phyloP scores from a whole-genome alignment of 1,284 basidiomycete species.

The Tilletia walkeri region DNA sequence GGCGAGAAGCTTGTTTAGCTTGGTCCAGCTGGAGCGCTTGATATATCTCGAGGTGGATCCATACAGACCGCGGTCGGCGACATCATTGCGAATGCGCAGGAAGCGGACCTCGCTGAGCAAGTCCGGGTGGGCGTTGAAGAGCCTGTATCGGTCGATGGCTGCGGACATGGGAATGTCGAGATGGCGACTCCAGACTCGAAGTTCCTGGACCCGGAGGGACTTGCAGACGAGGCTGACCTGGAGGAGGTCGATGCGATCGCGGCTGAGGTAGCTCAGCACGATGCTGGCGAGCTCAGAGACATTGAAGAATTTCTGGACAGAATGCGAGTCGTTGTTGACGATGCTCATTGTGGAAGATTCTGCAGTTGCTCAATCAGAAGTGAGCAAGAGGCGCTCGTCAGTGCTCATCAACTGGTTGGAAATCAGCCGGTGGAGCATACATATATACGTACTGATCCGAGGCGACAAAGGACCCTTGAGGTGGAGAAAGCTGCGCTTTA shows the following conservation, averaged over 20 bases:
- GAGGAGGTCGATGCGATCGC: slow-evolving; percentile 6
- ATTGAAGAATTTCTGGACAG: neutral
- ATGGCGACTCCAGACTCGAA: neutral
- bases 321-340: too few relatives aligned
- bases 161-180: neutral
- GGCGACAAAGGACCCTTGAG: too few relatives aligned
- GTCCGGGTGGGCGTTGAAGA: neutral
- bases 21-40: neutral
- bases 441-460: too few relatives aligned
- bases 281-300: neutral
- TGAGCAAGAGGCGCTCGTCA: too few relatives aligned
- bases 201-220: neutral
- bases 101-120: neutral
- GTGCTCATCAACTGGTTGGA: too few relatives aligned
- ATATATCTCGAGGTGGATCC: neutral
- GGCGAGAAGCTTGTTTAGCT: neutral
- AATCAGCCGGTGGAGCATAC: too few relatives aligned
- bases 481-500: too few relatives aligned
- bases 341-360: too few relatives aligned
- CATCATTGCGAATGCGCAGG: neutral
- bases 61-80: neutral
- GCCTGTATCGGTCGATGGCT: neutral
- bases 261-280: neutral
- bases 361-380: too few relatives aligned
- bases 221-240: neutral